phyloP scores from a whole-genome alignment of 2,329 filamentous ascomycete species.

The Penicillium sp. region DNA sequence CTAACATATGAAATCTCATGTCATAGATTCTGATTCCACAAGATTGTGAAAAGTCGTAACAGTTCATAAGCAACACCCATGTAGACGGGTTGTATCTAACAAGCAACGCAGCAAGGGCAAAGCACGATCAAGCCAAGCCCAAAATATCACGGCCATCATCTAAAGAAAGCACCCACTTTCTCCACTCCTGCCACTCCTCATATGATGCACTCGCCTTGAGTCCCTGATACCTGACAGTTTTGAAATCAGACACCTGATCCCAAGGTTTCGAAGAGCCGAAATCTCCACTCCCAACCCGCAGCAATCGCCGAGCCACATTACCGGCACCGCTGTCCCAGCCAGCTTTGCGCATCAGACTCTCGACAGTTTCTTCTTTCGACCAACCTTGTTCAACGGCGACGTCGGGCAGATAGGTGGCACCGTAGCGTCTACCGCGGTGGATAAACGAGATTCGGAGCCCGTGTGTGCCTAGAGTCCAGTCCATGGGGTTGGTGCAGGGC shows the following conservation, averaged over 20 bases:
- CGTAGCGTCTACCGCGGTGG: conserved; percentile 70
- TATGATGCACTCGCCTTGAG: conserved; percentile 71
- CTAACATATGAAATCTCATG: not conserved
- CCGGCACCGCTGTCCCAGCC: conserved; percentile 71
- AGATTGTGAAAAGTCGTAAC: not conserved
- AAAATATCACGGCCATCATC: conserved; percentile 31
- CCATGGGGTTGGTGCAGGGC: conserved; percentile 67
- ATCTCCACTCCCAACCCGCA: conserved; percentile 35
- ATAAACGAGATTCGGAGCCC: conserved; percentile 83
- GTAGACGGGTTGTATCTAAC: not conserved
- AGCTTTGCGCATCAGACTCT: conserved; percentile 90
- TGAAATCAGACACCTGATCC: conserved; percentile 71
- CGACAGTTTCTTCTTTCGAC: conserved; percentile 87
- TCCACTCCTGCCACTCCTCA: conserved; percentile 75
- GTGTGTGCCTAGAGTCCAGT: conserved; percentile 85
- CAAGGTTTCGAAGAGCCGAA: conserved; percentile 51
- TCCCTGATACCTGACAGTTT: conserved; percentile 82
- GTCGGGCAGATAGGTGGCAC: conserved; percentile 88
- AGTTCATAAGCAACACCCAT: not conserved
- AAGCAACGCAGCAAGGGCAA: not conserved
- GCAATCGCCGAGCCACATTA: conserved; percentile 37
- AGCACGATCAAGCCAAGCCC: conserved; percentile 3
- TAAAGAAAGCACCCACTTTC: conserved; percentile 61
- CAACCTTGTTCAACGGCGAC: conserved; percentile 91
- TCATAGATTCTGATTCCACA: not conserved